Conservation (phyloP, 1,284 basidiomycete genomes). For the Takashimella koratensis region DNA sequence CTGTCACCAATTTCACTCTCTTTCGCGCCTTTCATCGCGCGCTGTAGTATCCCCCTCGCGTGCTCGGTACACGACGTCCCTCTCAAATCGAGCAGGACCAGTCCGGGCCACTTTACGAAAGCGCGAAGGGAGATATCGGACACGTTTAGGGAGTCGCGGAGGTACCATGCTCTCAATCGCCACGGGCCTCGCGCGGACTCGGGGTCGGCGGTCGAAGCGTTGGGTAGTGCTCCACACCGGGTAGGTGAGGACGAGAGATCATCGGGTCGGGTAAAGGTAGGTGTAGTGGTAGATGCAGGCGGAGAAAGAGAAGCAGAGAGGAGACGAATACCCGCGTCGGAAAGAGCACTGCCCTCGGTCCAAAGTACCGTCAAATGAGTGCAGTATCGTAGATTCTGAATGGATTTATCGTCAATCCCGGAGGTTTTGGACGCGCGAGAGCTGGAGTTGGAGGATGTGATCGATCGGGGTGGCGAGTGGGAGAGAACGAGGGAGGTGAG, state of each 20-base stretch:
- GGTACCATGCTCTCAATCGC: conserved; percentile 27
- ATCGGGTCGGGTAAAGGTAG: too few species aligned
- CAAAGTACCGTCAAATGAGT: conserved; percentile 35
- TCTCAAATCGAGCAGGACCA: conserved; percentile 29
- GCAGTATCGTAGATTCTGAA: conserved; percentile 28
- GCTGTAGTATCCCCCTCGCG: not conserved
- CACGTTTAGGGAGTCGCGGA: conserved; percentile 21
- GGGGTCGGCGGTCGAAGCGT: not conserved
- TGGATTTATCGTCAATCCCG: conserved; percentile 16
- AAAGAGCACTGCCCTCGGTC: conserved; percentile 24
- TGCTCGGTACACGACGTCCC: not conserved
- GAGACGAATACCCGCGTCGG: conserved; percentile 32
- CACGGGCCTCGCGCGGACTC: conserved; percentile 24
- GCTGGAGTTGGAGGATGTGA: too few species aligned
- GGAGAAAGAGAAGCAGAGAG: conserved; percentile 26
- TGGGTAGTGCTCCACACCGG: too few species aligned
- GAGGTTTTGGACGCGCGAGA: too few species aligned
- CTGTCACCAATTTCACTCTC: not conserved
- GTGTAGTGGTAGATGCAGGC: too few species aligned
- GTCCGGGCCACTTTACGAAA: conserved; percentile 37
- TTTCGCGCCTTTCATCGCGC: too few species aligned
- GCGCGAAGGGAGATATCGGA: conserved; percentile 27
- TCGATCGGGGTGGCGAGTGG: not conserved
- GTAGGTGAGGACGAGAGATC: too few species aligned
- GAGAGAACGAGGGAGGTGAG: not conserved